These are phyloP conservation scores for Lipomyces chichibuensis DNA, from an alignment of 805 yeast genomes.

Conservation along the genomic window DNA sequence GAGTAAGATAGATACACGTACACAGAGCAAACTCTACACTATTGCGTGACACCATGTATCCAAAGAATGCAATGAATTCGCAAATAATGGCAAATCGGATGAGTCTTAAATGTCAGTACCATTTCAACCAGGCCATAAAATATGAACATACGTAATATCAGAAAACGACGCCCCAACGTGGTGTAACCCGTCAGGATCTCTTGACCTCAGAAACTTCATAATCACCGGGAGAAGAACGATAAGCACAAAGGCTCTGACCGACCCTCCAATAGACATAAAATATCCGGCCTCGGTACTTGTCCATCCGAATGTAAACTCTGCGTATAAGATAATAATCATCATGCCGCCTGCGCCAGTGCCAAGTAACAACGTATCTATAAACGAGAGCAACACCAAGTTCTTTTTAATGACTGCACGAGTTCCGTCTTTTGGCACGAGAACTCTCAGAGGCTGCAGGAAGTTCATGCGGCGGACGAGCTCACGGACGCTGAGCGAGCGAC, in stretches of 20 bases:
- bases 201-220: conserved; percentile 21
- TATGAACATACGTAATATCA: conserved; percentile 12
- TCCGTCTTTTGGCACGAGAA: conserved; percentile 31
- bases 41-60: conserved; percentile 8
- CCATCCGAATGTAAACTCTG: conserved; percentile 42
- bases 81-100: conserved; percentile 16
- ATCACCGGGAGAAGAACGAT: conserved; percentile 37
- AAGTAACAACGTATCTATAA: conserved; percentile 31
- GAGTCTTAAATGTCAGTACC: conserved; percentile 5
- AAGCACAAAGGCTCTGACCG: conserved; percentile 38
- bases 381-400: conserved; percentile 22
- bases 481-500: conserved; percentile 7
- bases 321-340: conserved; percentile 37
- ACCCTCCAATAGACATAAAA: conserved; percentile 39
- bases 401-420: conserved; percentile 16
- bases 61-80: conserved; percentile 19
- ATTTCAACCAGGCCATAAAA: not conserved
- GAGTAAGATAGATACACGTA: not conserved
- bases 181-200: conserved; percentile 12
- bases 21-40: conserved; percentile 21
- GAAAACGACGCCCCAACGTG: conserved; percentile 26
- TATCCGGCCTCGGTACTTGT: conserved; percentile 43
- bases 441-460: conserved; percentile 37
- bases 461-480: conserved; percentile 16
- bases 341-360: conserved; percentile 32